Evolutionary conservation across 1,284 basidiomycete genomes (phyloP), one percentile per base, ranked within the genome.

Genomic region (Paramarasmius palmivorus): DNA sequence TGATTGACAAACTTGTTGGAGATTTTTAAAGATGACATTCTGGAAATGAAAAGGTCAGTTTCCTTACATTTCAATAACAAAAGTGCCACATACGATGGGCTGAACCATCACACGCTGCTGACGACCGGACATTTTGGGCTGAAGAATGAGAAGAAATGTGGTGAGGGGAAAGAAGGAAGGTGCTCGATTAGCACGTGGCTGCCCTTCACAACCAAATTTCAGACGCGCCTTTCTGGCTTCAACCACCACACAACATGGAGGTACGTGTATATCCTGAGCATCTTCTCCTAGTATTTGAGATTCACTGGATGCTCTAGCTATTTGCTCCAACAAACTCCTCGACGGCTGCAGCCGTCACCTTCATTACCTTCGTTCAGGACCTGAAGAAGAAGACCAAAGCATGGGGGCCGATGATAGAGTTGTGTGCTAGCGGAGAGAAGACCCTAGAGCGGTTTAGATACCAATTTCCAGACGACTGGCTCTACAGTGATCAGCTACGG

Each of bases 11-110:
- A 84, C 89, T 76, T 90, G 86, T 73, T 99, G 97, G 48, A 99
- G 79, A 76, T 98, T 95, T 82, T 95, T 95, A 83, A 99, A 99
- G 73, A 99, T 98, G 63, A 98, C 93, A 80, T 98, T 99, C 94
- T 96, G 65, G 46, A 69, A 62, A 17, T 7, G 19, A 26, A 46
- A 51, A 19, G 8, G 19, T 22, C 8, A 52, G 26, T 23, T 45
- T 37, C 34, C 53, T 46, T 49, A 54, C 52, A 49, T 54, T 34
- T 65, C 67, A 68, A 63, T 9, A 26, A 32, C 17, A 25, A 20
- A 52, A 29, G 45, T 47, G 37, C 48, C 40, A 79, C 91, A 65
- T 73, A 95, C 93, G 86, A 95, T 95, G 84, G 92, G 92, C 75
- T 97, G 95, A 61, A 97, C 95, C 92, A 98, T 93, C 82, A 97